Conservation (phyloP, 345 rosid species). For the Excoecaria cochinchinensis region DNA sequence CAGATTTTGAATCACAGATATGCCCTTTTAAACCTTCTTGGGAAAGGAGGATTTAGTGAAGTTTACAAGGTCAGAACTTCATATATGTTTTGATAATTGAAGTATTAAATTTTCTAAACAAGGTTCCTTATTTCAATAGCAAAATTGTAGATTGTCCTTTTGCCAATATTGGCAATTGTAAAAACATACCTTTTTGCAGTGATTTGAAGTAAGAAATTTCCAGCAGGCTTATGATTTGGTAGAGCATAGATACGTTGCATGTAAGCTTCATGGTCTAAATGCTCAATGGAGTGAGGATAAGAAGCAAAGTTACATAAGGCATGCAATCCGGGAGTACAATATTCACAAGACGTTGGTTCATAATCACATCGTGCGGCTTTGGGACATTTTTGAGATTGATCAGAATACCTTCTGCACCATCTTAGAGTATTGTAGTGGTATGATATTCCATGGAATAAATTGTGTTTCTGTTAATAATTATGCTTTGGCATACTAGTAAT, state of each 20-base stretch:
- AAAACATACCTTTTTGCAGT: conserved; percentile 54
- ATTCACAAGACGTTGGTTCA: conserved; percentile 98
- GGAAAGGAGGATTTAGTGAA: conserved; percentile 99
- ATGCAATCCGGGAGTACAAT: conserved; percentile 91
- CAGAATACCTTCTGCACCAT: conserved; percentile 95
- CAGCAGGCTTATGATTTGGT: conserved; percentile 97
- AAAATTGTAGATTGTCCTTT: conserved; percentile 26
- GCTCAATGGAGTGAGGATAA: conserved; percentile 99
- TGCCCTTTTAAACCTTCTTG: conserved; percentile 95
- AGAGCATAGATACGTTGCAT: conserved; percentile 93
- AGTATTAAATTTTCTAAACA: conserved; percentile 14
- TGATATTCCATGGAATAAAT: conserved; percentile 11
- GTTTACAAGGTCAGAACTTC: conserved; percentile 90
- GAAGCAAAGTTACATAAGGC: conserved; percentile 96
- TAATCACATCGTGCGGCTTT: conserved; percentile 92
- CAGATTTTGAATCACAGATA: conserved; percentile 84
- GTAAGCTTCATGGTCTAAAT: conserved; percentile 97
- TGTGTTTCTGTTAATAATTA: conserved; percentile 10
- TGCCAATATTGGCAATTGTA: conserved; percentile 63
- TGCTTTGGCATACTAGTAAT: background rate
- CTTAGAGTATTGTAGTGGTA: conserved; percentile 96
- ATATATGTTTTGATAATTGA: conserved; percentile 21
- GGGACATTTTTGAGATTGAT: conserved; percentile 98
- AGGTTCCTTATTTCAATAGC: conserved; percentile 15
- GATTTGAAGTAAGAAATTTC: conserved; percentile 66